Conservation (phyloP, 805 yeast genomes). For the Ogataea nitratoaversa region DNA sequence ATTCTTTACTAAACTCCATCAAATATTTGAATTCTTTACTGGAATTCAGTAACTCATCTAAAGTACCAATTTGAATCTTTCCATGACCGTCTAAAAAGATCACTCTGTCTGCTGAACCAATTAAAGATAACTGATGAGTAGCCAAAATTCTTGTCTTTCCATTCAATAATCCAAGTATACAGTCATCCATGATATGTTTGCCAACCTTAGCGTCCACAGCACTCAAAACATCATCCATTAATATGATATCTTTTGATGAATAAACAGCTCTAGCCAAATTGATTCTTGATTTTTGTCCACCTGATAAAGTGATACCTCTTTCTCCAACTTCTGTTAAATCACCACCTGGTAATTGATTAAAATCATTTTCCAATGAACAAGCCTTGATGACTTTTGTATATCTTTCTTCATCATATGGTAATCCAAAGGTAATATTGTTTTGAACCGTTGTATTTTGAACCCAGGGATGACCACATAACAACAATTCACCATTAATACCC, state of each 20-base stretch:
- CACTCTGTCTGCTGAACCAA: constrained; percentile 62
- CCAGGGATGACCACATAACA: constrained; percentile 60
- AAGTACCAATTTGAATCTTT: constrained; percentile 52
- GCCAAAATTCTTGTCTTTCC: constrained; percentile 67
- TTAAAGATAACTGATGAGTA: constrained; percentile 73
- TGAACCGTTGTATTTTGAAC: constrained; percentile 72
- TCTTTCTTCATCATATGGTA: constrained; percentile 37
- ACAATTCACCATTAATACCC: constrained; percentile 47
- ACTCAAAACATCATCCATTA: constrained; percentile 75
- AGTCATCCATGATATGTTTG: constrained; percentile 66
- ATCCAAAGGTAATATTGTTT: constrained; percentile 70
- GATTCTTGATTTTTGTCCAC: constrained; percentile 84
- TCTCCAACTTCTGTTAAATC: constrained; percentile 80
- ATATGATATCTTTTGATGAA: constrained; percentile 57
- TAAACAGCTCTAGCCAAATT: constrained; percentile 78
- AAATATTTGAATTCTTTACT: constrained; percentile 47
- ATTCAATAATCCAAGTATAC: constrained; percentile 53
- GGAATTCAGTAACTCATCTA: constrained; percentile 44
- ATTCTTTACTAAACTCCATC: constrained; percentile 38
- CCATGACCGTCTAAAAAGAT: constrained; percentile 63
- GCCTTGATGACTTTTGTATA: constrained; percentile 54
- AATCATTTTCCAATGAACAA: constrained; percentile 64
- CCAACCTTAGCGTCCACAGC: constrained; percentile 89
- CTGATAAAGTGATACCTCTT: constrained; percentile 76
- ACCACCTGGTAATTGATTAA: constrained; percentile 64